A percentile compares a stretch with the other conserved stretches of the same genome.
Evolutionary conservation across 2,329 filamentous ascomycete genomes (phyloP).

Genomic region (Aspergillus carbonarius): DNA sequence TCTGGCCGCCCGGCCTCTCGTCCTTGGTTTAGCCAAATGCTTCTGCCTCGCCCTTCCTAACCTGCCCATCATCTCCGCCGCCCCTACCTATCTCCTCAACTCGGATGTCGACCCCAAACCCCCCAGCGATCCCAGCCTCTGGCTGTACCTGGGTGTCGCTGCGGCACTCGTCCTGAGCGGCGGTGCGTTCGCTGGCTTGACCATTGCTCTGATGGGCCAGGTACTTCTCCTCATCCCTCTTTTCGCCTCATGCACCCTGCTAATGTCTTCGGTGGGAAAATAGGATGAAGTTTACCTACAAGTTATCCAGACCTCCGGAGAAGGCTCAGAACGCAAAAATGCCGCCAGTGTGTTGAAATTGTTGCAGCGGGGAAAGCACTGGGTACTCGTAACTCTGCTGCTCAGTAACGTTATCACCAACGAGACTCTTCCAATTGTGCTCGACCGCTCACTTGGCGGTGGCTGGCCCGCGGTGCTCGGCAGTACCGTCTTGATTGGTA

Average conservation of each 20-base stretch:
- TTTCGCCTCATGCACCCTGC: background rate
- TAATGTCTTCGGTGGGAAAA: background rate
- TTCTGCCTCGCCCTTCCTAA: conserved; percentile 38
- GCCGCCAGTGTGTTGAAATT: conserved; percentile 77
- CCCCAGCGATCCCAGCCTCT: conserved; percentile 64
- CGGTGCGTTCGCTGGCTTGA: conserved; percentile 91
- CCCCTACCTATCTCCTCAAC: conserved; percentile 30
- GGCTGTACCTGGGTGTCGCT: conserved; percentile 78
- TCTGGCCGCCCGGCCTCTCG: conserved; percentile 38
- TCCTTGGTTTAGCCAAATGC: conserved; percentile 44
- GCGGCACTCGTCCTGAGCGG: conserved; percentile 79
- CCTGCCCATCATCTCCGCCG: conserved; percentile 40
- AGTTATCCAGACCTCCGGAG: conserved; percentile 82
- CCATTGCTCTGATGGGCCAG: conserved; percentile 65
- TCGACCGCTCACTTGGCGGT: conserved; percentile 89
- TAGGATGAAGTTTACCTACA: conserved; percentile 96
- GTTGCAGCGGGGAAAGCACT: conserved; percentile 88
- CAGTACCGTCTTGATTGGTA: conserved; percentile 91
- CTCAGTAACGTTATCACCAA: conserved; percentile 98
- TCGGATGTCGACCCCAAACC: conserved; percentile 49
- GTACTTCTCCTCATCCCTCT: conserved; percentile 24
- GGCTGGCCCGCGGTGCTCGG: conserved; percentile 92
- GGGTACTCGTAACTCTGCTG: conserved; percentile 92
- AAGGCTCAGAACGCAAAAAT: conserved; percentile 81
- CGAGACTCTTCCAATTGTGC: conserved; percentile 90